Percentiles rank a stretch among this genome's conserved stretches.
Conservation (phyloP, 148 eudicot genomes). For the Tetragonia tetragonoides region DNA sequence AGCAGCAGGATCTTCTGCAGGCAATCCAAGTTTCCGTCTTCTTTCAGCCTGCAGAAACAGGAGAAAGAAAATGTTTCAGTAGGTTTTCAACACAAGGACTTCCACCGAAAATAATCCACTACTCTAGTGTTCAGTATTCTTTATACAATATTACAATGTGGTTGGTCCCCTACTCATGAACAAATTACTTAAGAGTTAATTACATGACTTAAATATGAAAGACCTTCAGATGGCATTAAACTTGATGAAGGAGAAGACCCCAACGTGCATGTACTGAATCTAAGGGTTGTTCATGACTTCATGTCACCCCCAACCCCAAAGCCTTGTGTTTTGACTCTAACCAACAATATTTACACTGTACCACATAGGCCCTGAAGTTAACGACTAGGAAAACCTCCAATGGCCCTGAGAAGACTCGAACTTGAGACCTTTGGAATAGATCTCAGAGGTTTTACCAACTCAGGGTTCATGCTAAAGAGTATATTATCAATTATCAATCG, state of each 20-base stretch:
- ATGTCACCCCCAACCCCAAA: neutral
- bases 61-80: neutral
- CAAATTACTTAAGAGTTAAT: too few relatives aligned
- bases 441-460: too few relatives aligned
- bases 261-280: too few relatives aligned
- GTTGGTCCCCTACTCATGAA: too few relatives aligned
- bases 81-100: neutral
- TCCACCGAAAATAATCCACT: neutral
- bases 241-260: neutral
- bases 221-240: neutral
- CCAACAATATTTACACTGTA: neutral
- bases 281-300: neutral
- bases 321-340: neutral
- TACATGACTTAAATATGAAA: neutral
- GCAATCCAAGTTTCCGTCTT: slow-evolving; percentile 94
- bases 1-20: slow-evolving; percentile 72
- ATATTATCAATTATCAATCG: neutral
- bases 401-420: too few relatives aligned
- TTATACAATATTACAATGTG: too few relatives aligned
- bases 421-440: too few relatives aligned
- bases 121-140: too few relatives aligned
- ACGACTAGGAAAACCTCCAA: too few relatives aligned
- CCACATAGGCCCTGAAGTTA: neutral
- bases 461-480: neutral
- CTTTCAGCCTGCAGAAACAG: slow-evolving; percentile 76